Percentiles rank a stretch among this genome's conserved stretches.
These are phyloP conservation scores for Globisporangium spiculum DNA, from an alignment of 352 stramenopile species.

Conservation along the genomic window DNA sequence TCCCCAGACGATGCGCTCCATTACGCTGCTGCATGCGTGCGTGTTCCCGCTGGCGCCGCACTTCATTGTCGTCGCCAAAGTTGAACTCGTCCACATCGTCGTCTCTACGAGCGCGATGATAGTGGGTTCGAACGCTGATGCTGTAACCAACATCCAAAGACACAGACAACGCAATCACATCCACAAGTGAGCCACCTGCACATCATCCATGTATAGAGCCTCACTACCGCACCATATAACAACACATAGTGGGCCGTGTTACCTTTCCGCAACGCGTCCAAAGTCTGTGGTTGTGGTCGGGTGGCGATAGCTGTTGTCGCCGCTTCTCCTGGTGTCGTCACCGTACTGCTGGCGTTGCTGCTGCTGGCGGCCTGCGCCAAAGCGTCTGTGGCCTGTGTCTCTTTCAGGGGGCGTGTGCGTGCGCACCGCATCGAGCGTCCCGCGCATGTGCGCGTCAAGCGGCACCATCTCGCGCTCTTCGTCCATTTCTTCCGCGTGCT, in stretches of 20 bases:
- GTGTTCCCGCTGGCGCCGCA: neutral
- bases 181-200: neutral
- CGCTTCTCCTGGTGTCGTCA: neutral
- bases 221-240: neutral
- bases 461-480: slow-evolving; percentile 4
- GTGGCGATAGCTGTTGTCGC: neutral
- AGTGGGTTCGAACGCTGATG: neutral
- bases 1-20: neutral
- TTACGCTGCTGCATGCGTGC: neutral
- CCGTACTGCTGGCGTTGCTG: slow-evolving; percentile 7
- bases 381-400: neutral
- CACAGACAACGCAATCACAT: neutral
- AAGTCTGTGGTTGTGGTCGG: slow-evolving; percentile 5
- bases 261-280: slow-evolving; percentile 5
- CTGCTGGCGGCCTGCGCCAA: slow-evolving; percentile 4
- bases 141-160: neutral
- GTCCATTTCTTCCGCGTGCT: neutral
- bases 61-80: slow-evolving; percentile 10
- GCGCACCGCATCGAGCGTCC: slow-evolving; percentile 1
- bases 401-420: neutral
- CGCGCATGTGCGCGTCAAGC: neutral
- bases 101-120: neutral
- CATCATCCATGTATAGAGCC: neutral
- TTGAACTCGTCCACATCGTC: slow-evolving; percentile 11
- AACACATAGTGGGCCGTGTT: neutral